These are phyloP conservation scores for Coemansia reversa DNA, from an alignment of 192 early-diverging fungal species.

Conservation along the genomic window DNA sequence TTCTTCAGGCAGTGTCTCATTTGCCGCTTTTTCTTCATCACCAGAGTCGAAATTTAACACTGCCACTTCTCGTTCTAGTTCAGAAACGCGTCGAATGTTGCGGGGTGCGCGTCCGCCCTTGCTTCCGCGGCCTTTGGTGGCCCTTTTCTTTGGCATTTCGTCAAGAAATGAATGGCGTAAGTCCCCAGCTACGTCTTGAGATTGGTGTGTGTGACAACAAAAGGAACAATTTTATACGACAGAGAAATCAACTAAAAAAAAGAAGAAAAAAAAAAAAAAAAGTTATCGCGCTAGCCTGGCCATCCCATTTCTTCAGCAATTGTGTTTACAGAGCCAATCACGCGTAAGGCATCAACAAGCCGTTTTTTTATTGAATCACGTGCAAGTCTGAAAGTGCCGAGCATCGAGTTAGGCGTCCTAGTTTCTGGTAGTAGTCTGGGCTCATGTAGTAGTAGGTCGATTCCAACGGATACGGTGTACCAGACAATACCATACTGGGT, in stretches of 20 bases:
- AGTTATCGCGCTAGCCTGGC: not conserved
- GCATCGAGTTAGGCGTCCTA: not conserved
- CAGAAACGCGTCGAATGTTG: conserved; percentile 9
- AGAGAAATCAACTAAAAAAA: conserved; percentile 9
- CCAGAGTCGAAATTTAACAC: conserved; percentile 9
- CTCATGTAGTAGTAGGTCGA: conserved; percentile 24
- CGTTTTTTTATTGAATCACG: not conserved
- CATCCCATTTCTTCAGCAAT: not conserved
- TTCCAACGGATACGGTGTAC: not conserved
- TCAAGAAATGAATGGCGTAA: not conserved
- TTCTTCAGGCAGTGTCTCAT: not conserved
- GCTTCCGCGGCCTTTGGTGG: not conserved
- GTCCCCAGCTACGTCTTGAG: not conserved
- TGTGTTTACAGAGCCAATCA: not conserved
- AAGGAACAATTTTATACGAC: conserved; percentile 5
- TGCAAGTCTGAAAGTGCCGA: not conserved
- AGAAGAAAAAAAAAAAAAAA: conserved; percentile 14
- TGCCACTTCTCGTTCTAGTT: conserved; percentile 10
- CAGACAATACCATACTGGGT: not conserved
- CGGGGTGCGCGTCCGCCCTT: conserved; percentile 10
- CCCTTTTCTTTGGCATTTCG: conserved; percentile 6
- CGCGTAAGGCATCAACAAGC: not conserved
- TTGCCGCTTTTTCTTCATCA: not conserved
- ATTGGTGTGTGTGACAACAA: conserved; percentile 1
- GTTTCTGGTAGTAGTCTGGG: conserved; percentile 8